Base-by-base conservation (phyloP, 2,329 filamentous ascomycete species). In the Sporothrix brunneoviolacea region DNA sequence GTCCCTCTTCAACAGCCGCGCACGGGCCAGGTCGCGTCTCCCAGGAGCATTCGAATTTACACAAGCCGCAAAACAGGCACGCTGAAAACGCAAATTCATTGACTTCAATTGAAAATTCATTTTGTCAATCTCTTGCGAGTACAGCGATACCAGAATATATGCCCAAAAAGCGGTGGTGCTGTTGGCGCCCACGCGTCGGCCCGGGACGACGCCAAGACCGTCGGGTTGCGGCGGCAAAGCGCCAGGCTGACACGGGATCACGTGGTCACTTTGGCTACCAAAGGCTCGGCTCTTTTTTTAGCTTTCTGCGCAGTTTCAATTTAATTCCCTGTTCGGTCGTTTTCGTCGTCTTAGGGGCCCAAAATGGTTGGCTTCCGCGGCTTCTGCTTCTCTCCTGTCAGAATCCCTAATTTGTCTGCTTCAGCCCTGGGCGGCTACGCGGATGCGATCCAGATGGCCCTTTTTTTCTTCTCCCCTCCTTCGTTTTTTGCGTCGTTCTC, bases 1-100 rank as follows among this genome's bases (percentile, higher is more conserved):
- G 21, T 33, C 15, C 45, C 48, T 45, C 51, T 51, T 46, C 21
- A 37, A 19, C 30, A 16, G 6, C 16, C 3, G 40, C 4, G 55
- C 55, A 55, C 52, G 50, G 50, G 16, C 55, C 54, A 57, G 8
- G 50, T 45, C 55, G 54, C 55, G 55, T 57, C 55, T 57, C 24
- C 55, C 45, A 3, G 33, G 22, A 35, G 30, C 12, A 9, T n/a
- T 37, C 12, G n/a, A 21, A 18, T 32, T 38, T 7, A 9, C 5
- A 32, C 8, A 42, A 19, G 18, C 1, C 21, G 24, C 13, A 37
- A 41, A 50, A 41, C 5, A 8, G 27, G 6, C 19, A n/a, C 44
- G 27, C 21, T 4, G 30, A 19, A 46, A 9, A 13, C 8, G 4
- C 13, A 3, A 6, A 9, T 45, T 24, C 16, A 21, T 8, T 18